Percentiles rank a stretch among this genome's conserved stretches.
Conservation (phyloP, 176 grass and related monocot species). For the Hyparrhenia diplandra region DNA sequence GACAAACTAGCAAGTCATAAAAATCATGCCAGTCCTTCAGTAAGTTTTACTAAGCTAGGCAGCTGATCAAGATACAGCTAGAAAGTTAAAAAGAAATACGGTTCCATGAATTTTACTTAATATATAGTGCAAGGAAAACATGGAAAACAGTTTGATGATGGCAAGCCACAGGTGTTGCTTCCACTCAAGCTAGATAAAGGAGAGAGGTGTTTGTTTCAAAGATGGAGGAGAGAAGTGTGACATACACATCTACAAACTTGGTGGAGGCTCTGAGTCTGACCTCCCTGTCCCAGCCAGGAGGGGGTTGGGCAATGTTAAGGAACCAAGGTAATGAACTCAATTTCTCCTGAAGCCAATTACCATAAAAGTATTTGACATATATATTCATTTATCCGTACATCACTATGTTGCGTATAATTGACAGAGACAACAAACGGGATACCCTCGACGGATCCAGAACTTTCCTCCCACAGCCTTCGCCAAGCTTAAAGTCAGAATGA, state of each 20-base stretch:
- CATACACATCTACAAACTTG: constrained; percentile 88
- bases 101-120: background rate
- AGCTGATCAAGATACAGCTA: background rate
- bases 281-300: constrained; percentile 78
- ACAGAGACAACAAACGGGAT: no score
- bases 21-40: background rate
- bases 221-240: constrained; percentile 14
- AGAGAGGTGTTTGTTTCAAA: no score
- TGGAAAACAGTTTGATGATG: background rate
- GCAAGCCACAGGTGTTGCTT: background rate
- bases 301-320: constrained; percentile 62
- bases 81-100: background rate
- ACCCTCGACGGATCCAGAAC: no score
- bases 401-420: no score
- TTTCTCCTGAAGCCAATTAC: no score
- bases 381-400: no score
- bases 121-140: background rate
- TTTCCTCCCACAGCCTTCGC: no score
- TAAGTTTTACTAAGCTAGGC: constrained; percentile 11
- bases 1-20: background rate
- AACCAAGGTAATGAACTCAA: no score
- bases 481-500: no score
- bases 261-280: constrained; percentile 69
- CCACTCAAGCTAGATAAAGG: constrained; percentile 20
- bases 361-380: no score